A percentile compares a stretch with the other conserved stretches of the same genome.
Evolutionary conservation across 495 filamentous ascomycete genomes (phyloP).

Genomic region (Aspergillus haitiensis): DNA sequence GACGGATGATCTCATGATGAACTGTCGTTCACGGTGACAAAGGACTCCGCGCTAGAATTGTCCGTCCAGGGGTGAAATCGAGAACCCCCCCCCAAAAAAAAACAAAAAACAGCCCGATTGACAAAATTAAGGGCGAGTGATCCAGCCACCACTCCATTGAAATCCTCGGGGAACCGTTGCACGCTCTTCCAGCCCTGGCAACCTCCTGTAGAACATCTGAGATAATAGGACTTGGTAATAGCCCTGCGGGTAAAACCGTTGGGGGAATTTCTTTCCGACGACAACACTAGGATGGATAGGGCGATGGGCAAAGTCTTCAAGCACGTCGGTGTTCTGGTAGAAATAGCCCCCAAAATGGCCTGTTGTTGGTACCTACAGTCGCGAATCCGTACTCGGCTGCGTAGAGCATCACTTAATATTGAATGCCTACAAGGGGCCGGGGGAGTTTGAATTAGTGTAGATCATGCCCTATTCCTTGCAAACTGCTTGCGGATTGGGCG

Average conservation of each 20-base stretch:
- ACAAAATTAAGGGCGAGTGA: slow-evolving; percentile 53
- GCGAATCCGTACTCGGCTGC: slow-evolving; percentile 53
- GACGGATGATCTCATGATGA: slow-evolving; percentile 57
- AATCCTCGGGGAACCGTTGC: slow-evolving; percentile 52
- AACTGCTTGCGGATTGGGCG: no score
- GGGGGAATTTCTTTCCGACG: slow-evolving; percentile 49
- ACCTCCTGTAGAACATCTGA: slow-evolving; percentile 60
- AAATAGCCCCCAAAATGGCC: slow-evolving; percentile 60
- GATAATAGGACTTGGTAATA: slow-evolving; percentile 53
- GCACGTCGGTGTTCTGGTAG: slow-evolving; percentile 50
- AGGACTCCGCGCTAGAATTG: slow-evolving; percentile 44
- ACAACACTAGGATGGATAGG: slow-evolving; percentile 54
- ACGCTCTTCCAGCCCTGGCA: slow-evolving; percentile 53
- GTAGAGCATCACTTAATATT: slow-evolving; percentile 48
- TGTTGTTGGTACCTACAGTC: slow-evolving; percentile 56
- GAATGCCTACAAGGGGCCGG: slow-evolving; percentile 35
- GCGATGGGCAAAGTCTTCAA: slow-evolving; percentile 52
- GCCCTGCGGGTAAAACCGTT: slow-evolving; percentile 46
- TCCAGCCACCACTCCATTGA: slow-evolving; percentile 68
- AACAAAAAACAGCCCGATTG: slow-evolving; percentile 51
- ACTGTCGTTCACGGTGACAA: slow-evolving; percentile 56
- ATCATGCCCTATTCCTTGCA: not conserved
- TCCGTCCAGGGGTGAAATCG: slow-evolving; percentile 53
- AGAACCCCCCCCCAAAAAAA: no score
- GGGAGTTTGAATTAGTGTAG: no score